Evolutionary conservation across 1,284 basidiomycete genomes (phyloP), one percentile per base, ranked within the genome.

Genomic region (Leccinum griseonigrum): DNA sequence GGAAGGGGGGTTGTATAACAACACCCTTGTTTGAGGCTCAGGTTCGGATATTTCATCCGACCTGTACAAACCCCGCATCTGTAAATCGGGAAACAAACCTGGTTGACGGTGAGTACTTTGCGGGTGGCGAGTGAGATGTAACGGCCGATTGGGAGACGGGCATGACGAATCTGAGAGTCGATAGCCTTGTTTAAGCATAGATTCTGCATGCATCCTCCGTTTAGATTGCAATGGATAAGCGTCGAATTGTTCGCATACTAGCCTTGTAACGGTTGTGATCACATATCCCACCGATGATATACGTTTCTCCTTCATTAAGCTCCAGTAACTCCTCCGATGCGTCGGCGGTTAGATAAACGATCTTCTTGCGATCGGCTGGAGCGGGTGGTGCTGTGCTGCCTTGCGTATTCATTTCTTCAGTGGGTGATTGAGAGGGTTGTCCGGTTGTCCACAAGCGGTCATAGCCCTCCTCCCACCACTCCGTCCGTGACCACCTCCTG

Each of bases 221-320:
- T 67, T 43, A 60, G 52, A 52, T 28, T n/a, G 18, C n/a, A 43
- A 53, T 13, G 13, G n/a, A 10, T 38, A 26, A 22, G 22, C 40
- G 16, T 14, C n/a, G n/a, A 18, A 22, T 22, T 4, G 9, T 48
- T 40, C 28, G 40, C 9, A 16, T 40, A 61, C 70, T 36, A 28
- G 68, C 95, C 84, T 98, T 99, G 83, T 98, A 92, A 40, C 97
- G 88, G 77, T 99, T 99, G 69, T 92, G 92, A 75, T 99, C 97
- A 63, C 92, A 92, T 66, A 99, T 92, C 14, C 97, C 97, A 36
- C 97, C 97, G 61, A 99, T 95, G 67, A 99, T 88, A 74, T 99
- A 99, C 3, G 88, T 91, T 73, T 95, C 93, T 59, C 89, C 87
- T 65, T 92, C 87, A 61, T 85, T 88, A 55, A 99, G 83, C 64